Base-by-base conservation (phyloP, 768 basidiomycete species). In the Postia placenta region DNA sequence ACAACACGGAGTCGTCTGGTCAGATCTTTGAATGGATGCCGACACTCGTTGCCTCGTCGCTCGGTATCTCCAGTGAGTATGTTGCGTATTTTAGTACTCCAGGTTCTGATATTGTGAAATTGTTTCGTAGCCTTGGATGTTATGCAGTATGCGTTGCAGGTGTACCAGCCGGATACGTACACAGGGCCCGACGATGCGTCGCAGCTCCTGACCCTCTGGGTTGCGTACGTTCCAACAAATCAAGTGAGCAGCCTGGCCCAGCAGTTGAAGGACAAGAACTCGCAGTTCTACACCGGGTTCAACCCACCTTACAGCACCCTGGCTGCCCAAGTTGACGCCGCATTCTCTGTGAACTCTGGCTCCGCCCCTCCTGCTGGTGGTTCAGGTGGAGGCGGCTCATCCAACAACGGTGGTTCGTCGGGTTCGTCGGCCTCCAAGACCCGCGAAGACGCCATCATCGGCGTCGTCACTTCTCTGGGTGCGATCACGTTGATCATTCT, bases 361-460 rank as follows among this genome's bases (percentile, higher is more conserved):
- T 37, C 71, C 40, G 11, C 43, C 6, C n/a, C 49, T 4, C 47
- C 38, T 14, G 27, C 54, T 14, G 54, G 56, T 9, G 58, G 54
- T 17, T 54, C 50, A 19, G 59, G 56, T 12, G 55, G 57, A 25
- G 57, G 56, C 7, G 56, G 51, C 12, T 48, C 39, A 3, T 57
- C 63, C 1, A 67, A 58, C 24, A 64, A 61, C 22, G 14, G 60
- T 63, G n/a, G 53, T 54, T 19, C 48, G 2, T 23, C 45, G 5
- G 14, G 19, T 26, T 48, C 51, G 19, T 54, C 53, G 19, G 52
- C 59, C n/a, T 67, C 69, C 47, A 79, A 76, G 57, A 70, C 74
- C 14, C 75, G 90, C 11, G 78, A 87, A 60, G 81, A 94, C 56
- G 89, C 89, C 22, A 92, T 95, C 61, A 93, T 96, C 53, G 93